Conservation (phyloP, 306 rosid genomes). For the Sicyos edulis region DNA sequence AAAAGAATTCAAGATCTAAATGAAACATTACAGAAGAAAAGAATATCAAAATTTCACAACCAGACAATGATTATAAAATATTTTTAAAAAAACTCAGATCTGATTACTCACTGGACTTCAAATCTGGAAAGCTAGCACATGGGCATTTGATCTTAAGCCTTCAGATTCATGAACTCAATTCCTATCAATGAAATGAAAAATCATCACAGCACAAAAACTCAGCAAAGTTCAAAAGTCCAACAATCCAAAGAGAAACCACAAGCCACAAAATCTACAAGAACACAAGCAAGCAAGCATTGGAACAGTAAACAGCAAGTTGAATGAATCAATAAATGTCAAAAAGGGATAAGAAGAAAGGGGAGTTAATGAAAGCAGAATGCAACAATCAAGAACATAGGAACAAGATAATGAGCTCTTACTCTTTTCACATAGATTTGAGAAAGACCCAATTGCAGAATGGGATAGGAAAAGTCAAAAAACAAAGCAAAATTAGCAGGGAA, state of each 20-base stretch:
- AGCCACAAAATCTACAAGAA: background rate
- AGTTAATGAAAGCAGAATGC: background rate
- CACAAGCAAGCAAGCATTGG: conserved; percentile 19
- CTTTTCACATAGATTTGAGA: conserved; percentile 22
- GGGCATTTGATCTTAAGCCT: conserved; percentile 33
- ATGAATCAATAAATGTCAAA: background rate
- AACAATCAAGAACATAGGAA: background rate
- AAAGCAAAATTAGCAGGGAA: conserved; percentile 19
- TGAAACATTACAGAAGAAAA: conserved; percentile 18
- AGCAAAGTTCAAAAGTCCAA: conserved; percentile 22
- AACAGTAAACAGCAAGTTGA: conserved; percentile 10
- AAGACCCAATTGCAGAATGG: conserved; percentile 20
- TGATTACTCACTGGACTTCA: conserved; percentile 51
- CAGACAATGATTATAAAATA: conserved; percentile 11
- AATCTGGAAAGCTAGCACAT: conserved; percentile 30
- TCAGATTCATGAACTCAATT: conserved; percentile 38
- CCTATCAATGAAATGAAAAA: conserved; percentile 24
- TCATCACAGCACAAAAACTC: conserved; percentile 16
- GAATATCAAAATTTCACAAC: conserved; percentile 24
- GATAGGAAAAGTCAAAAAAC: conserved; percentile 20
- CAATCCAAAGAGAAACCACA: conserved; percentile 18
- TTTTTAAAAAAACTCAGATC: conserved; percentile 43
- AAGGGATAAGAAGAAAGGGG: background rate
- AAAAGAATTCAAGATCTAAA: conserved; percentile 33
- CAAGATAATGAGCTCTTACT: conserved; percentile 5